Conservation (phyloP, 2,329 filamentous ascomycete species). For the Botrytis medusae region DNA sequence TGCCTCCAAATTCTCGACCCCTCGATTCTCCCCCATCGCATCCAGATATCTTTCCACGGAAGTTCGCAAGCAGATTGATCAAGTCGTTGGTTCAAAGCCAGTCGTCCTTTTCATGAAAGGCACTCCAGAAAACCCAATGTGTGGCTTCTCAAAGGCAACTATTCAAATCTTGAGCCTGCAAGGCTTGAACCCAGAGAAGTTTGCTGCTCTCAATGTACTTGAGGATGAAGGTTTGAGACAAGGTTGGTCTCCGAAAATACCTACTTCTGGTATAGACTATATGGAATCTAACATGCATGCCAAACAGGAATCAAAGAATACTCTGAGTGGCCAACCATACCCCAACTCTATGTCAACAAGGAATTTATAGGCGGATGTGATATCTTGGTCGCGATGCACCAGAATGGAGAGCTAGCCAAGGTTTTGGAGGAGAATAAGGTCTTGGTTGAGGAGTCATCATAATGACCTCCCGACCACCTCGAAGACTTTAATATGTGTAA, state of each 20-base stretch:
- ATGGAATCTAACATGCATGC: background rate
- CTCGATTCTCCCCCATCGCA: conserved; percentile 32
- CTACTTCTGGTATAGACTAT: background rate
- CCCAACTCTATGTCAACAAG: conserved; percentile 91
- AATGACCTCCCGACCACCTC: background rate
- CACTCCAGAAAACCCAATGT: conserved; percentile 92
- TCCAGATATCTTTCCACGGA: conserved; percentile 74
- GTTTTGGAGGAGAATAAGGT: conserved; percentile 89
- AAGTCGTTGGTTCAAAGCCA: conserved; percentile 81
- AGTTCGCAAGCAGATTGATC: conserved; percentile 81
- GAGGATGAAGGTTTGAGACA: conserved; percentile 84
- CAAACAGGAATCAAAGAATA: conserved; percentile 91
- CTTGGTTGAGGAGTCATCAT: conserved; percentile 47
- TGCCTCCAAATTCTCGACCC: conserved; percentile 37
- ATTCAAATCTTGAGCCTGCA: conserved; percentile 95
- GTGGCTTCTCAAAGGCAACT: conserved; percentile 90
- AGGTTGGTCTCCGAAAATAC: conserved; percentile 52
- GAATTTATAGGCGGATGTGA: conserved; percentile 98
- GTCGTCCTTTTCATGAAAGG: conserved; percentile 99
- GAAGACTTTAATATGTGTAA: background rate
- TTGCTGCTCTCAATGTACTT: conserved; percentile 96
- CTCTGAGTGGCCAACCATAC: conserved; percentile 98
- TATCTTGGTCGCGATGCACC: conserved; percentile 95
- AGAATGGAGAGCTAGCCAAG: conserved; percentile 90
- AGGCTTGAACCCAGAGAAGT: conserved; percentile 92